A percentile compares a stretch with the other conserved stretches of the same genome.
These are phyloP conservation scores for Escallonia herrerae DNA, from an alignment of 129 eudicot species.

Conservation along the genomic window DNA sequence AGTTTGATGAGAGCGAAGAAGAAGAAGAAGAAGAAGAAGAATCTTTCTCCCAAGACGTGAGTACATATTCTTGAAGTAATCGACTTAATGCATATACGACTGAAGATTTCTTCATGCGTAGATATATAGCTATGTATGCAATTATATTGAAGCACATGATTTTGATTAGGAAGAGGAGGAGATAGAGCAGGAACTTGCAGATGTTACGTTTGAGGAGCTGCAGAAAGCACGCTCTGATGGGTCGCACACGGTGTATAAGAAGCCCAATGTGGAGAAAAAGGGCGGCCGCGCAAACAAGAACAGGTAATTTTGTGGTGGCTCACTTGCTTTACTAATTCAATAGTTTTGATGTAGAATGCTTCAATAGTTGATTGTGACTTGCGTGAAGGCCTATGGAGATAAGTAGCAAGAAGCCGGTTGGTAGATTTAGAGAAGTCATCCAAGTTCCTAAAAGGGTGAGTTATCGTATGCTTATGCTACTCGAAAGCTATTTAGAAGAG, in stretches of 20 bases:
- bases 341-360: not conserved
- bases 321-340: too few relatives aligned
- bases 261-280: conserved; percentile 46
- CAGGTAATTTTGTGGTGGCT: conserved; percentile 26
- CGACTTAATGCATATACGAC: not conserved
- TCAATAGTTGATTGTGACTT: conserved; percentile 10
- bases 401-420: conserved; percentile 86
- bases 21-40: too few relatives aligned
- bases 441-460: conserved; percentile 85
- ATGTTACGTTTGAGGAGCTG: conserved; percentile 78
- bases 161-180: conserved; percentile 26
- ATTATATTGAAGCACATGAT: not conserved
- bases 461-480: not conserved
- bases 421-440: conserved; percentile 75
- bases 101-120: not conserved
- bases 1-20: conserved; percentile 44
- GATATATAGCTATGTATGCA: not conserved
- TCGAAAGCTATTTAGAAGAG: too few relatives aligned
- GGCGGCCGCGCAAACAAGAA: conserved; percentile 73
- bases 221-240: conserved; percentile 85
- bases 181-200: conserved; percentile 68
- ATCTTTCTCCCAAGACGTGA: conserved; percentile 60
- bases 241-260: conserved; percentile 44
- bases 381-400: conserved; percentile 80
- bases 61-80: conserved; percentile 4